Evolutionary conservation across 2,329 filamentous ascomycete species (phyloP), one percentile per base, ranked within the genome.

Genomic region (Polychaeton citri): DNA sequence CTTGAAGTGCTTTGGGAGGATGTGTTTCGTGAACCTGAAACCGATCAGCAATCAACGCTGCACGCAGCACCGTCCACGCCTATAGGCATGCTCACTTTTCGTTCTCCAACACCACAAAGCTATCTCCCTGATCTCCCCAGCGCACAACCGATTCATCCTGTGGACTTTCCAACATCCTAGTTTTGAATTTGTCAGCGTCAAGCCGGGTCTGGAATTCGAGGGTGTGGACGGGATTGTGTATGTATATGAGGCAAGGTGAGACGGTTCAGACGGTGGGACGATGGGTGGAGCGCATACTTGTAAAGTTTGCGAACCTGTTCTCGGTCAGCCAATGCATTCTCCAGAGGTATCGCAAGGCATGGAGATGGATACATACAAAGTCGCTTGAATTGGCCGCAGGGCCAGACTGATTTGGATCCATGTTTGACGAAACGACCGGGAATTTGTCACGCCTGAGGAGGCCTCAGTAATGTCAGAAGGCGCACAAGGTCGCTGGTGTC

Each of bases 11-110:
- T 96, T 95, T 2, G 90, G 90, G 12, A 98, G 74, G 50, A 98
- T 93, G 26, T 83, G 81, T 59, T 95, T 94, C 16, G 90, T 96
- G 55, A 98, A 98, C 60, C 93, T 96, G 88, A 60, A 92, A 93
- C 88, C 95, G 58, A 32, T 39, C 26, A 43, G 39, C 34, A 17
- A n/a, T n/a, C n/a, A n/a, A n/a, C 18, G 19, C 32, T 34, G 16
- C 26, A 48, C 24, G 13, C 19, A 21, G 13, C 36, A 33, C 21
- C 10, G 19, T 42, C 33, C 30, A 12, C 24, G 12, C 41, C 34
- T 19, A 17, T 31, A 34, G 35, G 32, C 34, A 16, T 5, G 17
- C 30, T 42, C 70, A 95, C 90, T 28, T 28, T 28, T 28, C 24
- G 15, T 28, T 28, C 75, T 98, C 90, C 36, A 96, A 69, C 34